phyloP scores from a whole-genome alignment of 345 rosid species.

The Cochlearia excelsa region DNA sequence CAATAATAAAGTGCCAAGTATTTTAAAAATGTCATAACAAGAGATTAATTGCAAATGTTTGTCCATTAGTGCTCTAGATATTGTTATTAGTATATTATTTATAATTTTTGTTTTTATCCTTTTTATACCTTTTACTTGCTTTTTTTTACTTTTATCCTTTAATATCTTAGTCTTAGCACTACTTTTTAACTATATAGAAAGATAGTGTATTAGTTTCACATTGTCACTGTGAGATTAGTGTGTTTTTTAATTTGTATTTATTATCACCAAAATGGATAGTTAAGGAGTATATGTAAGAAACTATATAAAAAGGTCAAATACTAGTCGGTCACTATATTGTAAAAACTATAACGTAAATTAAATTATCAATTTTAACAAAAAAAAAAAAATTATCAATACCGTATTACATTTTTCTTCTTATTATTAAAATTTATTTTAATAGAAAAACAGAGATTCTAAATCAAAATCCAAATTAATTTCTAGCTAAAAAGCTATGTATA shows the following conservation, averaged over 20 bases:
- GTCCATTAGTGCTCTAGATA: conserved; percentile 31
- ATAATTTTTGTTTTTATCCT: not conserved
- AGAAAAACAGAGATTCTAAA: too few relatives aligned
- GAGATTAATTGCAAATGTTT: conserved; percentile 32
- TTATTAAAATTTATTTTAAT: too few relatives aligned
- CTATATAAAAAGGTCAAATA: not conserved
- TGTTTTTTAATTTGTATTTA: too few relatives aligned
- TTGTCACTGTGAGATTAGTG: too few relatives aligned
- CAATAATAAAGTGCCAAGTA: conserved; percentile 21
- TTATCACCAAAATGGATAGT: too few relatives aligned
- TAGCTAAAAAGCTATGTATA: too few relatives aligned
- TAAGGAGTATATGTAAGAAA: not conserved
- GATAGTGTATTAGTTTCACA: not conserved
- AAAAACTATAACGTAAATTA: not conserved
- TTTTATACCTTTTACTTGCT: conserved; percentile 30
- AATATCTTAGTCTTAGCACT: conserved; percentile 13
- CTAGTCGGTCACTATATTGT: not conserved
- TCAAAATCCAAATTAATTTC: too few relatives aligned
- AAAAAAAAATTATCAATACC: too few relatives aligned
- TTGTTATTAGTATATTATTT: conserved; percentile 18
- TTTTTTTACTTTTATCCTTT: conserved; percentile 21
- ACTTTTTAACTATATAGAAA: not conserved
- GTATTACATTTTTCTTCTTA: not conserved
- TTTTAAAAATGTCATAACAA: conserved; percentile 20
- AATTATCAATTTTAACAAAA: too few relatives aligned